Evolutionary conservation across 331 rosid species (phyloP).

Genomic region (Malus hybrid): DNA sequence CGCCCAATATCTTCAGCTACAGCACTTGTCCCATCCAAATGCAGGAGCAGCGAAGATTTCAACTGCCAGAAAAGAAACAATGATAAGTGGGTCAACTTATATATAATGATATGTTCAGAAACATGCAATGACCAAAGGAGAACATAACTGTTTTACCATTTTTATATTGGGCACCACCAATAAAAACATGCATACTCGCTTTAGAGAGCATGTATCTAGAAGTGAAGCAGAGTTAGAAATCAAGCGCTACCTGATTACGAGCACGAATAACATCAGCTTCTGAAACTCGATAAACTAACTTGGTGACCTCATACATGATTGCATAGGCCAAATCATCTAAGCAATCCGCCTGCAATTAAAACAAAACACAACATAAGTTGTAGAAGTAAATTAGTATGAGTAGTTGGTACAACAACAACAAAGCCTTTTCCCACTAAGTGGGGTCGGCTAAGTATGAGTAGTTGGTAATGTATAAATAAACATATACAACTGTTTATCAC

Average conservation of each 20-base stretch:
- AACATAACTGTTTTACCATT: background rate
- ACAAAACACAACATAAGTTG: background rate
- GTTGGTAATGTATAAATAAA: too few species aligned
- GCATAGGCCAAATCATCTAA: constrained; percentile 80
- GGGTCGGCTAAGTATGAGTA: background rate
- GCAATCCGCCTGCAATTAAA: constrained; percentile 52
- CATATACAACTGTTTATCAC: too few species aligned
- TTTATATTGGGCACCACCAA: background rate
- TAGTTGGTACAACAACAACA: too few species aligned
- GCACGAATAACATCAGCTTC: constrained; percentile 84
- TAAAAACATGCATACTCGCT: background rate
- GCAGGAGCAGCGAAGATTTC: constrained; percentile 88
- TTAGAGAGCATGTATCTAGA: background rate
- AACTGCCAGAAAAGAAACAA: constrained; percentile 37
- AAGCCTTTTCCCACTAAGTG: too few species aligned
- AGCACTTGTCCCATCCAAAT: constrained; percentile 86
- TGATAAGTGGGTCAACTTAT: background rate
- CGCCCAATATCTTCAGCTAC: constrained; percentile 97
- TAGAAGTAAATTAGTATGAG: background rate
- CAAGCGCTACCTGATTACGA: constrained; percentile 68
- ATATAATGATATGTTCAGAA: background rate
- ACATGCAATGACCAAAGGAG: background rate
- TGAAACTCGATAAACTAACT: constrained; percentile 76
- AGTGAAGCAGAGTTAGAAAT: background rate
- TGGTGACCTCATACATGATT: constrained; percentile 84